Base-by-base conservation (phyloP, 805 yeast genomes). In the Metschnikowia matae region DNA sequence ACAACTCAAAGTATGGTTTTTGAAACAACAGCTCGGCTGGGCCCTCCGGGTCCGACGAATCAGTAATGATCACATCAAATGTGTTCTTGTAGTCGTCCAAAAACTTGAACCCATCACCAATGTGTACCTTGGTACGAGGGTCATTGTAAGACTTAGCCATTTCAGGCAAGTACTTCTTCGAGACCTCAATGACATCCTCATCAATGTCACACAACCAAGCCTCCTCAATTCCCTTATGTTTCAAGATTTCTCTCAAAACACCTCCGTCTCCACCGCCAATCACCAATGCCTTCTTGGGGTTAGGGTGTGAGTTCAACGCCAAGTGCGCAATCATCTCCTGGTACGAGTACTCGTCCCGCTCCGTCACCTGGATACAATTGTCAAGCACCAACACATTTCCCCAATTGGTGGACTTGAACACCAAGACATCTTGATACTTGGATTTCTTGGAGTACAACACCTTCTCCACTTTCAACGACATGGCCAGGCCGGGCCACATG, bases 181-280 rank as follows among this genome's bases (percentile, higher is more conserved):
- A 83, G 48, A 87, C 86, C 61, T 84, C 79, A 64, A 91, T 89
- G 52, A 91, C 98, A 40, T 90, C 84, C 73, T 89, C 97, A 65
- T 92, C 99, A 60, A 92, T 92, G 71, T 92, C 99, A 71, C 96
- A 90, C 58, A 92, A 78, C 74, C 87, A 81, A 44, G 96, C 96
- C 71, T 85, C 86, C 69, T 90, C 96, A 49, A 92, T 89, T 53
- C 80, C 69, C 47, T 80, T 83, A 72, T 92, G 97, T 74, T 92
- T 92, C 65, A 90, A 88, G 65, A 91, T 79, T 73, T 92, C 98
- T 73, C 98, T 83, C 63, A 92, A 80, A 47, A 92, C 98, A 71
- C 98, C 98, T 62, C 99, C 99, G 69, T 92, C 99, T 65, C 99
- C 99, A 57, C 99, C 99, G 52, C 99, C 99, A 64, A 92, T 87